Percentiles rank a stretch among this genome's conserved stretches.
phyloP scores from a whole-genome alignment of 345 rosid species.

The Brassica carinata region DNA sequence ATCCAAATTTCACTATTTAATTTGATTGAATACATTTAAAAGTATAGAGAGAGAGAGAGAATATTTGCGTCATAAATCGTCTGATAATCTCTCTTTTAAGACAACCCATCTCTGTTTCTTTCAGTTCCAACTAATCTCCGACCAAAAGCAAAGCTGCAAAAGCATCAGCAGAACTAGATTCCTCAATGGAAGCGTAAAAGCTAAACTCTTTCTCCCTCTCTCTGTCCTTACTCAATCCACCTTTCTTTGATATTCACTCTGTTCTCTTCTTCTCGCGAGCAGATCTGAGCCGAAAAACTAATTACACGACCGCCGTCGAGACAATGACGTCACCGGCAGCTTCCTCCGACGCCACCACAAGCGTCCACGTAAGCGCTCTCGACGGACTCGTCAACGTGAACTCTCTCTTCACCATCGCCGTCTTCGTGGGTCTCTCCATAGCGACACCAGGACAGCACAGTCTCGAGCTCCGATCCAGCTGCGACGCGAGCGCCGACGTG shows the following conservation, averaged over 20 bases:
- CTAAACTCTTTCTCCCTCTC: background rate
- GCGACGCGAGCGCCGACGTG: background rate
- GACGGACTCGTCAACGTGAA: background rate
- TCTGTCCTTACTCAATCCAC: background rate
- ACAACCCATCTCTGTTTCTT: background rate
- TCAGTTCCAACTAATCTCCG: background rate
- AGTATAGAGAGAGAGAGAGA: too few species aligned
- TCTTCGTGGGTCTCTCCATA: background rate
- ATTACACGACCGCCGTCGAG: background rate
- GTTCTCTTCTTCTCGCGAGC: background rate
- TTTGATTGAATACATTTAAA: too few species aligned
- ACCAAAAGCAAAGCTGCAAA: background rate
- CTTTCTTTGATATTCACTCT: background rate
- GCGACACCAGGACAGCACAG: background rate
- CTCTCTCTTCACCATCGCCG: background rate
- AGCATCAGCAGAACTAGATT: background rate
- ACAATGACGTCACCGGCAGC: background rate
- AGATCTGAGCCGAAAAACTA: background rate
- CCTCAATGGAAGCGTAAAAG: background rate
- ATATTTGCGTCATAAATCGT: too few species aligned
- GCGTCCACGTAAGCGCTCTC: background rate
- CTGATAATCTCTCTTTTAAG: background rate
- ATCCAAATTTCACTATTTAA: too few species aligned
- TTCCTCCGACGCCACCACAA: background rate
- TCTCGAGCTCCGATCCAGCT: background rate